phyloP scores from a whole-genome alignment of 768 basidiomycete species.

The Baorangia bicolor region DNA sequence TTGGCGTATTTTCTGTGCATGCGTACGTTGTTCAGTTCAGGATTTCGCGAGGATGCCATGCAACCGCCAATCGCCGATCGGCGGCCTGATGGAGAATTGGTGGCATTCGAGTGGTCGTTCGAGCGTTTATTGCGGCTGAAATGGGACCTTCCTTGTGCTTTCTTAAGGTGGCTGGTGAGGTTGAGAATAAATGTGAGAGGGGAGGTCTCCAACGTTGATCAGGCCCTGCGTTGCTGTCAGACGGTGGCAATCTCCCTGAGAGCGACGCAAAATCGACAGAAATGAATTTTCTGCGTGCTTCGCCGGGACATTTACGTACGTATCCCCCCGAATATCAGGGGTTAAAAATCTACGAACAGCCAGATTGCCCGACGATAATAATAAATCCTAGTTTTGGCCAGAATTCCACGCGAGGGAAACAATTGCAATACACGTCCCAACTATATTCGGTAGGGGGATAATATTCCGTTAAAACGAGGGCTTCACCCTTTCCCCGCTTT shows the following conservation, averaged over 20 bases:
- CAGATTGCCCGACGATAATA: constrained; percentile 55
- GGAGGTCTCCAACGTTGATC: constrained; percentile 12
- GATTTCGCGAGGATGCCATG: constrained; percentile 22
- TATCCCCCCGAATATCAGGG: constrained; percentile 57
- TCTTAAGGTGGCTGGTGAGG: neutral
- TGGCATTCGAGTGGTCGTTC: constrained; percentile 1
- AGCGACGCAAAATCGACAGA: constrained; percentile 27
- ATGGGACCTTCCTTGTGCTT: neutral
- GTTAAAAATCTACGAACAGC: constrained; percentile 48
- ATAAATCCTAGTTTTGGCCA: constrained; percentile 55
- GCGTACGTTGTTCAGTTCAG: constrained; percentile 9
- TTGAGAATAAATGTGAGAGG: neutral
- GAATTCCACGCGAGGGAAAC: constrained; percentile 67
- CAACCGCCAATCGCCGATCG: constrained; percentile 34
- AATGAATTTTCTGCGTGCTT: constrained; percentile 37
- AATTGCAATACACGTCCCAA: constrained; percentile 58
- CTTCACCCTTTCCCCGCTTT: constrained; percentile 65
- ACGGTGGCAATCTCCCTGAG: constrained; percentile 26
- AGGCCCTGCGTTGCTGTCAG: constrained; percentile 11
- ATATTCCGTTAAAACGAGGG: constrained; percentile 74
- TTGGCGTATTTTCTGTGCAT: constrained; percentile 1
- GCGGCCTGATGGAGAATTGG: constrained; percentile 11
- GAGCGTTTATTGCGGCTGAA: constrained; percentile 1
- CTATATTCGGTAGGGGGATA: constrained; percentile 71
- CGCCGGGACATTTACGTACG: constrained; percentile 55